A percentile compares a stretch with the other conserved stretches of the same genome.
Evolutionary conservation across 129 eudicot species (phyloP).

Genomic region (Lactuca saligna): DNA sequence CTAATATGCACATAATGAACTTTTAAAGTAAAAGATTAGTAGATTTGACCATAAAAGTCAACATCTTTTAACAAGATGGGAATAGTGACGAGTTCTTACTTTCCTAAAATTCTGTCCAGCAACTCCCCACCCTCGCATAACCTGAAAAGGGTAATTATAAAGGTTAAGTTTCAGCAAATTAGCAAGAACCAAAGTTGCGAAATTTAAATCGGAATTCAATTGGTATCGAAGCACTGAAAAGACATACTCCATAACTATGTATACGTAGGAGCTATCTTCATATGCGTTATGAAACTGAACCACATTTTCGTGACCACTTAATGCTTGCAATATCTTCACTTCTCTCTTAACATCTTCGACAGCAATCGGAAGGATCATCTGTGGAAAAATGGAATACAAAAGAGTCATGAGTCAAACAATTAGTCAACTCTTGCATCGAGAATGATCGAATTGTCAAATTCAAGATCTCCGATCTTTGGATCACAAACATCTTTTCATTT

Average conservation of each 20-base stretch:
- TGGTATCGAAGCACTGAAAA: constrained; percentile 3
- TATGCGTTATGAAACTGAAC: constrained; percentile 87
- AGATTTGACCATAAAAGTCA: constrained; percentile 19
- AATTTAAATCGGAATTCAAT: not conserved
- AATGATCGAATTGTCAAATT: not conserved
- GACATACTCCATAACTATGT: constrained; percentile 97
- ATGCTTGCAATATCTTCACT: constrained; percentile 89
- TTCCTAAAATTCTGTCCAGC: constrained; percentile 82
- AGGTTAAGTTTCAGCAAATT: constrained; percentile 14
- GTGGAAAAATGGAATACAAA: constrained; percentile 24
- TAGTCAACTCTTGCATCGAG: constrained; percentile 21
- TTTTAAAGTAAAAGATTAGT: not conserved
- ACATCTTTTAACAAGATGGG: constrained; percentile 6
- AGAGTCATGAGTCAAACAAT: constrained; percentile 16
- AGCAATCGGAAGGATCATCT: constrained; percentile 91
- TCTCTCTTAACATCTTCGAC: constrained; percentile 99
- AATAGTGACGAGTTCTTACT: constrained; percentile 48
- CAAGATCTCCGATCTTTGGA: not conserved
- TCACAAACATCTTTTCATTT: not conserved
- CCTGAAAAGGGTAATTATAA: constrained; percentile 41
- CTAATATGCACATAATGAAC: not conserved
- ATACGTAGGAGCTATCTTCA: constrained; percentile 86
- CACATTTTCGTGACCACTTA: constrained; percentile 93
- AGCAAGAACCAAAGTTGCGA: constrained; percentile 5
- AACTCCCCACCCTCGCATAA: constrained; percentile 97